Conservation (phyloP, 805 yeast genomes). For the Kluyveromyces aestuarii region DNA sequence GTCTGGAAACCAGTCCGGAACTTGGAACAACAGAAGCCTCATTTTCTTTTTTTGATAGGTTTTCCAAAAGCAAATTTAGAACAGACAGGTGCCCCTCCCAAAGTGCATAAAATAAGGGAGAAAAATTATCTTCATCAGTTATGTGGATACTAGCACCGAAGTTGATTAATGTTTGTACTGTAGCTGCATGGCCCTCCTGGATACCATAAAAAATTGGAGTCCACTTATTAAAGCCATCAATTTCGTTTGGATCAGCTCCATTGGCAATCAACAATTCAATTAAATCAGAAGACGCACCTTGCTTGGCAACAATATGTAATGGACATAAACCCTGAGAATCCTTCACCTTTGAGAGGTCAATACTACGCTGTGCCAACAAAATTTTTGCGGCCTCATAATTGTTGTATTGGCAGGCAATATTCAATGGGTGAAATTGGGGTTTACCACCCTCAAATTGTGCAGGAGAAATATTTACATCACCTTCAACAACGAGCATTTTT, state of each 20-base stretch:
- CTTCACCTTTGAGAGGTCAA: slow-evolving; percentile 28
- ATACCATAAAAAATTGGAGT: slow-evolving; percentile 89
- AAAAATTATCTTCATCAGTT: slow-evolving; percentile 69
- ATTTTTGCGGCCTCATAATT: slow-evolving; percentile 59
- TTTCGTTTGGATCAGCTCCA: slow-evolving; percentile 67
- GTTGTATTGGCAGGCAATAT: slow-evolving; percentile 83
- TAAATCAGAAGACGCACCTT: slow-evolving; percentile 59
- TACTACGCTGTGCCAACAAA: slow-evolving; percentile 37
- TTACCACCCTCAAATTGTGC: slow-evolving; percentile 38
- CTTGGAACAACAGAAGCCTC: neutral
- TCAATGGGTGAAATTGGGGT: slow-evolving; percentile 66
- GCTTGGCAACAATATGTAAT: slow-evolving; percentile 77
- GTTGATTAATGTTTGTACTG: slow-evolving; percentile 61
- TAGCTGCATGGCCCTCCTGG: slow-evolving; percentile 65
- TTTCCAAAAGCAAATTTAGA: slow-evolving; percentile 52
- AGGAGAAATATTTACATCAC: slow-evolving; percentile 42
- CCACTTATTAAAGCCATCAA: slow-evolving; percentile 88
- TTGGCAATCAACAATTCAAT: slow-evolving; percentile 60
- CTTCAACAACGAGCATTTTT: slow-evolving; percentile 35
- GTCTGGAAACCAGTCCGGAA: neutral
- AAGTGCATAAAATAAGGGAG: slow-evolving; percentile 81
- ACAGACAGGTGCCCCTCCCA: slow-evolving; percentile 92
- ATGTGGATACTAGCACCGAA: slow-evolving; percentile 62
- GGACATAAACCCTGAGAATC: slow-evolving; percentile 88
- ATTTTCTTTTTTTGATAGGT: neutral